These are phyloP conservation scores for Trifolium pratense DNA, from an alignment of 306 rosid species.

Conservation along the genomic window DNA sequence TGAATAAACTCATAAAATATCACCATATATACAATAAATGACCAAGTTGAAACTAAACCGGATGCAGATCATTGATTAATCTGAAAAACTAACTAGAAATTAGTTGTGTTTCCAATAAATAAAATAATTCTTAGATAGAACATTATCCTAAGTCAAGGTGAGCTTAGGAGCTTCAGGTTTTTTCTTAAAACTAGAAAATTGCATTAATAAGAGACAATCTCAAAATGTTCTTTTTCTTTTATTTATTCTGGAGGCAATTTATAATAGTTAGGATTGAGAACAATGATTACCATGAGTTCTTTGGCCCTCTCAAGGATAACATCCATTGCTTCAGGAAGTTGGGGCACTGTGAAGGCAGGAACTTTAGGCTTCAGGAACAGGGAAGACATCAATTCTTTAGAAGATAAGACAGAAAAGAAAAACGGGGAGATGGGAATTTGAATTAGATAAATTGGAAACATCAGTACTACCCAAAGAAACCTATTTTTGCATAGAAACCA, in stretches of 20 bases:
- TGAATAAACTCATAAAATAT: not conserved
- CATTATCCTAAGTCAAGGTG: not conserved
- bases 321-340: constrained; percentile 82
- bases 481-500: constrained; percentile 37
- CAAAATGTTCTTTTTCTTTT: not conserved
- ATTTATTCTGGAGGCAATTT: constrained; percentile 6
- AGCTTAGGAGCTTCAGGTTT: constrained; percentile 7
- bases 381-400: constrained; percentile 60
- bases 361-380: constrained; percentile 69
- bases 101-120: not conserved
- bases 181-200: not conserved
- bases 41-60: constrained; percentile 20
- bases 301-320: constrained; percentile 64
- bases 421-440: constrained; percentile 27
- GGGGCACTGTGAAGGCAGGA: constrained; percentile 80
- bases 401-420: constrained; percentile 45
- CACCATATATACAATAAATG: not conserved
- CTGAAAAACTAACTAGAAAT: constrained; percentile 11
- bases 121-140: constrained; percentile 9
- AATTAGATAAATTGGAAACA: constrained; percentile 44
- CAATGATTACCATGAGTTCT: constrained; percentile 60
- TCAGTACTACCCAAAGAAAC: constrained; percentile 38
- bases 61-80: constrained; percentile 29
- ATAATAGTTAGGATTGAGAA: constrained; percentile 32
- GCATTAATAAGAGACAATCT: constrained; percentile 11